Conservation (phyloP, 2,329 filamentous ascomycete species). For the Stemphylium beticola region DNA sequence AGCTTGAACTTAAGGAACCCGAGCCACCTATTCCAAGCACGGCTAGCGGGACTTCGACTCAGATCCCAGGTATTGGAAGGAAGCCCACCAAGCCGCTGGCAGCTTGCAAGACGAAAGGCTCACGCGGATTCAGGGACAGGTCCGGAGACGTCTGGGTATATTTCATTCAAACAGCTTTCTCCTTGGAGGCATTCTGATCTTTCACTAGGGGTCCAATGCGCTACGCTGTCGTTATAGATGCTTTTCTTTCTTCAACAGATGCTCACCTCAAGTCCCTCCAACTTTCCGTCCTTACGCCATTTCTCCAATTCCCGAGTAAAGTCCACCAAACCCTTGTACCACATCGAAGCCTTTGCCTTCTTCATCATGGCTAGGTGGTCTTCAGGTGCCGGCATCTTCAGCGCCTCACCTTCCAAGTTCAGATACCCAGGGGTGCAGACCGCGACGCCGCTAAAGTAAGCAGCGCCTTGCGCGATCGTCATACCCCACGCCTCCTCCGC, state of each 20-base stretch:
- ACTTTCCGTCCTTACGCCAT: conserved; percentile 12
- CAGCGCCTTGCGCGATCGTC: conserved; percentile 11
- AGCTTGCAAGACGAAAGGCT: no score
- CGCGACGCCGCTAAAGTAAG: conserved; percentile 1
- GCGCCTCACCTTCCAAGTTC: conserved; percentile 15
- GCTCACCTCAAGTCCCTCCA: conserved; percentile 11
- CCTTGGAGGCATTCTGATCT: no score
- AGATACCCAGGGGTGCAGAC: conserved; percentile 17
- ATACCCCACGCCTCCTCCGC: conserved; percentile 17
- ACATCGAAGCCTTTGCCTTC: conserved; percentile 12
- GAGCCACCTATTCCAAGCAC: no score
- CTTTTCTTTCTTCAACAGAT: neutral
- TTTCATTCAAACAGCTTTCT: no score
- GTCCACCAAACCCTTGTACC: conserved; percentile 11
- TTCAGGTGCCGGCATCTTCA: conserved; percentile 7
- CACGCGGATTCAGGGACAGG: no score
- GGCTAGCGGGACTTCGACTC: no score
- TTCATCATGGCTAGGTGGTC: conserved; percentile 17
- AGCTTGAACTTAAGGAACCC: no score
- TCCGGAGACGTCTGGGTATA: no score
- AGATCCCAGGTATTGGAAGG: no score
- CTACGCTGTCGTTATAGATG: no score
- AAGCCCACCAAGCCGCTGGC: no score
- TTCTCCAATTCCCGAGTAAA: conserved; percentile 9
- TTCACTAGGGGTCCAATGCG: no score